These are phyloP conservation scores for Verticillium longisporum DNA, from an alignment of 2,329 filamentous ascomycete species.

Conservation along the genomic window DNA sequence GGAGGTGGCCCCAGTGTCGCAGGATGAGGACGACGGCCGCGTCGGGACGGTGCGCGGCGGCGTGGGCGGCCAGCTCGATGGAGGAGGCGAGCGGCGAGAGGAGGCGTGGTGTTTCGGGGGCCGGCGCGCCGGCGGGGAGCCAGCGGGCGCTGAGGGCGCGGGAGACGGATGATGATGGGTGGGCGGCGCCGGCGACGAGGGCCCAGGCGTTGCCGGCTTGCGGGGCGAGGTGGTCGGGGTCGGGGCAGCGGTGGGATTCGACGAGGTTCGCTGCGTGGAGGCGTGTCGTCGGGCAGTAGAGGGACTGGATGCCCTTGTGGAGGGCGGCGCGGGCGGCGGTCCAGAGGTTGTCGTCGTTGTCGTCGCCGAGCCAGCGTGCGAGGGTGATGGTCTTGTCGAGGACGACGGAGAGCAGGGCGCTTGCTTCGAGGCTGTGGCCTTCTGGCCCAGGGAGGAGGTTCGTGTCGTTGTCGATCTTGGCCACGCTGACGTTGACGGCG, in stretches of 20 bases:
- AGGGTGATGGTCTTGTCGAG: slow-evolving; percentile 40
- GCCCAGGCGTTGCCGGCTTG: slow-evolving; percentile 45
- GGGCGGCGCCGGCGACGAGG: slow-evolving; percentile 20
- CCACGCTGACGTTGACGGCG: slow-evolving; percentile 23
- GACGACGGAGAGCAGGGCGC: slow-evolving; percentile 45
- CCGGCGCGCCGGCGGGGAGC: slow-evolving; percentile 36
- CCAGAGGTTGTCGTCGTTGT: slow-evolving; percentile 15
- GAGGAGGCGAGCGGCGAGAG: slow-evolving; percentile 27
- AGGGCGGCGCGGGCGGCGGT: slow-evolving; percentile 8
- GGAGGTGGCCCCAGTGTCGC: slow-evolving; percentile 30
- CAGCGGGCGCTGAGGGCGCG: slow-evolving; percentile 29
- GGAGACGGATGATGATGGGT: slow-evolving; percentile 18
- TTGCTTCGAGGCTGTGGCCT: slow-evolving; percentile 44
- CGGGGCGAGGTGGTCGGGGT: slow-evolving; percentile 32
- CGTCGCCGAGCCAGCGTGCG: slow-evolving; percentile 31
- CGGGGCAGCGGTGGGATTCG: slow-evolving; percentile 22
- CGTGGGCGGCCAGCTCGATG: slow-evolving; percentile 27
- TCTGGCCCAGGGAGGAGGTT: slow-evolving; percentile 43
- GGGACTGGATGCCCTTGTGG: slow-evolving; percentile 13
- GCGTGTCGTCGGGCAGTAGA: slow-evolving; percentile 16
- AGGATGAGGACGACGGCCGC: slow-evolving; percentile 34
- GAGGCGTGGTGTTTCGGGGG: slow-evolving; percentile 29
- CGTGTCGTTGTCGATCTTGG: slow-evolving; percentile 25
- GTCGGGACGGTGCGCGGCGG: slow-evolving; percentile 25
- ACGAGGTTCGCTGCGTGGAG: slow-evolving; percentile 38